Percentiles rank a stretch among this genome's conserved stretches.
Evolutionary conservation across 441 rosid species (phyloP).

Genomic region (Gossypium laxum): DNA sequence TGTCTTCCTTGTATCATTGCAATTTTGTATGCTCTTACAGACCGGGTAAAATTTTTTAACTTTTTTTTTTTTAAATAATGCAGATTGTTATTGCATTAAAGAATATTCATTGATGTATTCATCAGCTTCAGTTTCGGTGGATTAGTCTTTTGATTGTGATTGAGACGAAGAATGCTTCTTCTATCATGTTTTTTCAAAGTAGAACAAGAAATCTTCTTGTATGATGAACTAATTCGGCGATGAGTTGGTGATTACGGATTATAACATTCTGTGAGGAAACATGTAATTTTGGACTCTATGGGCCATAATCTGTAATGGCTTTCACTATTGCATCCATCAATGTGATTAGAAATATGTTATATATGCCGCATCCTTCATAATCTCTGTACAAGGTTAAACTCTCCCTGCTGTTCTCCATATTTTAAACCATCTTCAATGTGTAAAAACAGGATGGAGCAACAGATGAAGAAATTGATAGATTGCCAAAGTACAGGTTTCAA

Average conservation of each 20-base stretch:
- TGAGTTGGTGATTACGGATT: too few relatives aligned
- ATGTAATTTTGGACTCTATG: too few relatives aligned
- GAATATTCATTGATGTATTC: too few relatives aligned
- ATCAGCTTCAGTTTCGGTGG: neutral
- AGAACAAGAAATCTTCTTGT: neutral
- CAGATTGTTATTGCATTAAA: neutral
- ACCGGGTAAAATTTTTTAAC: conserved; percentile 32
- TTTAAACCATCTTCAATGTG: conserved; percentile 2
- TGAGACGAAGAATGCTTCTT: neutral
- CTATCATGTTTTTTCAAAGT: neutral
- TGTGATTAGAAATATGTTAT: neutral
- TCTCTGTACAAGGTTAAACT: neutral
- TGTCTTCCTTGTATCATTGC: conserved; percentile 68
- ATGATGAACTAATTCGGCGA: neutral
- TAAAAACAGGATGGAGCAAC: conserved; percentile 58
- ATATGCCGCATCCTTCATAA: neutral
- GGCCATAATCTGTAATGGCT: neutral
- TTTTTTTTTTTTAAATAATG: neutral
- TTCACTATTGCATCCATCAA: neutral
- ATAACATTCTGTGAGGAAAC: too few relatives aligned
- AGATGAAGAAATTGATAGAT: conserved; percentile 45
- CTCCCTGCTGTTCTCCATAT: neutral
- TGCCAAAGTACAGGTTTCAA: conserved; percentile 41
- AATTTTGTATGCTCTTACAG: conserved; percentile 45
- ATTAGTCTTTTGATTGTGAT: neutral